Base-by-base conservation (phyloP, 1,284 basidiomycete genomes). In the Moniliella sp. region DNA sequence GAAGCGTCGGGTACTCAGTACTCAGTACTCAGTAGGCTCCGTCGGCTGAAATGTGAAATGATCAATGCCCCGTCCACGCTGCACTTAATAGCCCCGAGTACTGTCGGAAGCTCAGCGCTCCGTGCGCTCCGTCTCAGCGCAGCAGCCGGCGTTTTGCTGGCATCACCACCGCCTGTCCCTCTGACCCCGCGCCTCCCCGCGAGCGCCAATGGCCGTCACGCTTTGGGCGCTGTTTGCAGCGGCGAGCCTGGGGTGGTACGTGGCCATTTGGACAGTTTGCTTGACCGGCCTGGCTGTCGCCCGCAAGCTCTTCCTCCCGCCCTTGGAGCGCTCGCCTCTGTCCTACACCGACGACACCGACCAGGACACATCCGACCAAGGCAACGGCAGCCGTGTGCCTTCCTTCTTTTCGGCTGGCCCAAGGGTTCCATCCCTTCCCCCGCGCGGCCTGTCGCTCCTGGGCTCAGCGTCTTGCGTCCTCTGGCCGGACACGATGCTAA, bases 291-390 rank as follows among this genome's bases (percentile, higher is more conserved):
- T 78, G 47, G 55, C 66, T 28, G 67, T 71, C 31, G 82, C 79
- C 80, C 86, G 58, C 61, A 80, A 69, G 25, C 26, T n/a, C 13
- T 39, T 39, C 37, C 26, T 37, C 36, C n/a, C 31, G 34, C 15
- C 28, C 34, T 16, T 37, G 31, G 1, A 37, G 40, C 21, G 8
- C 32, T 32, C 93, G 28, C 80, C 86, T 61, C 80, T 80, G 4
- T 78, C 78, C 0, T 86, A 91, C 64, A 67, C 65, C 18, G 80
- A 88, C 51, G 76, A 83, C 42, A 88, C 88, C 57, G 72, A 77
- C 0, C 76, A 76, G 41, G 43, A 54, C 16, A n/a, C n/a, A n/a
- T n/a, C n/a, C n/a, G n/a, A n/a, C n/a, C n/a, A n/a, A 39, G 42
- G 16, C 84, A 74, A 50, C 83, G 91, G 60, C 72, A 93, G 33